Evolutionary conservation across 176 grass and related monocot genomes (phyloP), one percentile per base, ranked within the genome.

Genomic region (Cymbopogon citratus): DNA sequence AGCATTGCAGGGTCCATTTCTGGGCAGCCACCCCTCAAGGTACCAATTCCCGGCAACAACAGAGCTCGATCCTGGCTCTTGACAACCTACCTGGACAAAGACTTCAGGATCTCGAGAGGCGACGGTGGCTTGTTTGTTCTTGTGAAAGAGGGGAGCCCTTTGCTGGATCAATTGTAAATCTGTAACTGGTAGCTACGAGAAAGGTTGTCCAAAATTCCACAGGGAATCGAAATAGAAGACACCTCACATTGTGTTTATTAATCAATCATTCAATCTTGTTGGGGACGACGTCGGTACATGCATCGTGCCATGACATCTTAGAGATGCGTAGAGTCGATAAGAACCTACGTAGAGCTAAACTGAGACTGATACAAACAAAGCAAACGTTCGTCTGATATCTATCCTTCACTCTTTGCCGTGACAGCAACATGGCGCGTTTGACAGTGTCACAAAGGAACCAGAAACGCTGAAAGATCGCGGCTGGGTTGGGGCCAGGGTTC

Each of bases 111-210:
- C 71, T 98, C 96, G 1, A 95, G 91, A 81, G 92, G 96, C 0
- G 92, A 98, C 43, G 96, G 96, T 5, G 92, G 96, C 19, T 64
- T 98, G 34, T 98, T 98, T 81, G 69, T 98, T 82, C 96, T 98
- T 52, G 92, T 66, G 35, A 98, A 95, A 84, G 90, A 93, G 77
- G 96, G 88, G 68, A 95, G 92, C 81, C 72, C 92, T 33, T 88
- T 95, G 56, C 79, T 98, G 33, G 89, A 91, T 87, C 80, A 75
- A 82, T 23, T 88, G 43, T 85, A 89, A 68, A 85, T 64, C 8
- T 85, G 63, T 89, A 74, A 70, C 15, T 33, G 31, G 31, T 33
- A 33, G 31, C 31, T 33, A 33, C 31, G 31, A 3, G 3, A 33
- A 33, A 33, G 31, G 31, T 2, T 33, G 31, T 33, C 31, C 3